Base-by-base conservation (phyloP, 306 rosid genomes). In the Corylus avellana region DNA sequence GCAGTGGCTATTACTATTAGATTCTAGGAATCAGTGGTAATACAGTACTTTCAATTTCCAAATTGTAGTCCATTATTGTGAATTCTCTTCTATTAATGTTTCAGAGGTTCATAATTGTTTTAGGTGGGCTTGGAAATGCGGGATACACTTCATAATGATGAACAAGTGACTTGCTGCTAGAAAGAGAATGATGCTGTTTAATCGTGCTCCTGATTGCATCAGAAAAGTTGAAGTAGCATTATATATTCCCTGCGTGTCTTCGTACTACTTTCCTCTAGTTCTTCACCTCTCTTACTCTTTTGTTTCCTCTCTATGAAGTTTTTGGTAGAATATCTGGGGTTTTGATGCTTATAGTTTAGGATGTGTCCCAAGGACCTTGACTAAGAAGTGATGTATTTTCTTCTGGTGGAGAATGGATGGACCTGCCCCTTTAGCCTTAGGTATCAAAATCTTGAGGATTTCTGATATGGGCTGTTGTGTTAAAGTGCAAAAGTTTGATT, bases 1-100 rank as follows among this genome's bases (percentile, higher is more conserved):
- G 91, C 50, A 78, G 83, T 49, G 87, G 92, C 78, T 84, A 81
- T 88, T 85, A 89, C 78, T 87, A 83, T 59, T 92, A 84, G 75
- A 53, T 72, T 62, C 70, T 25, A 77, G 56, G 72, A 77, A 66
- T 68, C 50, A 56, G 53, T 12, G 92, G 93, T 92, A 85, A 79
- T 74, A 64, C 75, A 70, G 29, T 76, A 70, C 54, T 77, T 62
- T 17, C 37, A 50, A 61, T 55, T 62, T 70, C 76, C 66, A 61
- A 73, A 39, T 79, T 77, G 56, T 54, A 74, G 78, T 44, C 12
- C 73, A 12, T 62, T 2, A 32, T 77, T 9, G 57, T 79, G 80
- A 57, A 44, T 77, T 81, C 63, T 80, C 66, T 25, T 82, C 18
- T 54, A 59, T 73, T 80, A 84, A 80, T 84, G 37, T 79, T 73